A percentile compares a stretch with the other conserved stretches of the same genome.
Evolutionary conservation across 257 asterid species (phyloP).

Genomic region (Mentha longifolia): DNA sequence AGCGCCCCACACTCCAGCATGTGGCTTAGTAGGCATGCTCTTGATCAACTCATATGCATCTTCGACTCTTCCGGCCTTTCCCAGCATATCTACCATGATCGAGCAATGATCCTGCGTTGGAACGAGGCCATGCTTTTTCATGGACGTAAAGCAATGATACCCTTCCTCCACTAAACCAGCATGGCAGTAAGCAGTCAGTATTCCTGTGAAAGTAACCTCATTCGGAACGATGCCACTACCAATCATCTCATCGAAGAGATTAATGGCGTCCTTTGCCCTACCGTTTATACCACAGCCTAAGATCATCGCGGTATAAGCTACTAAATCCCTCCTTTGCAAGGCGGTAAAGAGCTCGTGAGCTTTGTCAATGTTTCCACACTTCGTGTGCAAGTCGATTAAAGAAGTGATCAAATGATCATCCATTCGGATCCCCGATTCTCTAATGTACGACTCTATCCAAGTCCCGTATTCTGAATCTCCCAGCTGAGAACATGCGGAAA

Average conservation of each 20-base stretch:
- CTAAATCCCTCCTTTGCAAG: constrained; percentile 64
- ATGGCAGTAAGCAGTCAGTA: constrained; percentile 70
- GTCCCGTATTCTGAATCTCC: constrained; percentile 66
- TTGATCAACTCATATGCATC: constrained; percentile 76
- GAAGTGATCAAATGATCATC: constrained; percentile 87
- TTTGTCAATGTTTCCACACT: constrained; percentile 72
- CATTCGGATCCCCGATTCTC: constrained; percentile 61
- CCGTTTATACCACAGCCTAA: constrained; percentile 90
- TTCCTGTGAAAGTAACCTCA: constrained; percentile 66
- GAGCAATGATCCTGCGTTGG: constrained; percentile 86
- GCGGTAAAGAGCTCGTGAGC: constrained; percentile 62
- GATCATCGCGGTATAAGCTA: constrained; percentile 85
- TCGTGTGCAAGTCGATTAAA: constrained; percentile 73
- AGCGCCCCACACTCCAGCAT: constrained; percentile 95
- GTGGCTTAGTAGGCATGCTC: constrained; percentile 69
- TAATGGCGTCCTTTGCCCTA: constrained; percentile 60
- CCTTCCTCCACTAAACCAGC: constrained; percentile 87
- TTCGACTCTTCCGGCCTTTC: constrained; percentile 71
- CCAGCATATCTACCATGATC: constrained; percentile 80
- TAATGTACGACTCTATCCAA: constrained; percentile 63
- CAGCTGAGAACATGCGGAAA: constrained; percentile 84
- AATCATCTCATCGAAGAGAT: constrained; percentile 73
- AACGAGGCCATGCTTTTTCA: constrained; percentile 59
- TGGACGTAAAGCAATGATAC: constrained; percentile 59
- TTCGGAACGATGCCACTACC: constrained; percentile 58